These are phyloP conservation scores for Leccinum pachyderme DNA, from an alignment of 1,284 basidiomycete species.

Conservation along the genomic window DNA sequence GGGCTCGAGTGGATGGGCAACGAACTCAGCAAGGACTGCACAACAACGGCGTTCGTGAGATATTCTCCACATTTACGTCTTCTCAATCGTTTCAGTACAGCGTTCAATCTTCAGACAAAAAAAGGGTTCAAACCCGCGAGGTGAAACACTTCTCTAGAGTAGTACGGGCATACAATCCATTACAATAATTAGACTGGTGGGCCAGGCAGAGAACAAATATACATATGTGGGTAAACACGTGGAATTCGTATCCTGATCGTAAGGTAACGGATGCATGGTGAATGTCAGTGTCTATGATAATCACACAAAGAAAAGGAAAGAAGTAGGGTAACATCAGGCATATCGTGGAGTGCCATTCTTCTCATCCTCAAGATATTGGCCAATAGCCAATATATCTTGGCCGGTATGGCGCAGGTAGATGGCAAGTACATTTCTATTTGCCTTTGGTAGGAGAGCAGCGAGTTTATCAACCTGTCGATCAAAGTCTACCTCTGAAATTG, in stretches of 20 bases:
- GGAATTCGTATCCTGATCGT: conserved; percentile 6
- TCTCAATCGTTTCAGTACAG: conserved; percentile 17
- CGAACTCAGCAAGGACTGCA: conserved; percentile 15
- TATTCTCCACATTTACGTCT: not conserved
- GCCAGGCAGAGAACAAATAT: conserved; percentile 15
- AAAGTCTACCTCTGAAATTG: conserved; percentile 44
- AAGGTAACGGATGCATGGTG: conserved; percentile 15
- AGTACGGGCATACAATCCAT: conserved; percentile 11
- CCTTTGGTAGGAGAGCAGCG: conserved; percentile 72
- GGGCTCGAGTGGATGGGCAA: conserved; percentile 28
- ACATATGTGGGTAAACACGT: conserved; percentile 14
- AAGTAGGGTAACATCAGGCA: conserved; percentile 28
- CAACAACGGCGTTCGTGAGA: conserved; percentile 32
- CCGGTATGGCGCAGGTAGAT: conserved; percentile 73
- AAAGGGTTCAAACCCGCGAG: conserved; percentile 32
- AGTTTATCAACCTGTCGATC: conserved; percentile 68
- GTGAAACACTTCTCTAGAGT: conserved; percentile 10
- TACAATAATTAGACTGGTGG: conserved; percentile 24
- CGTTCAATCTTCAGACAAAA: conserved; percentile 27
- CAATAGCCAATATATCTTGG: conserved; percentile 80
- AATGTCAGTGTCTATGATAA: conserved; percentile 11
- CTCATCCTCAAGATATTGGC: conserved; percentile 86
- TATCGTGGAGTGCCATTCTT: conserved; percentile 65
- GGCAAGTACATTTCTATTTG: conserved; percentile 65
- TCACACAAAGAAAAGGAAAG: not conserved